phyloP scores from a whole-genome alignment of 805 yeast species.

The Maudiozyma barnettii region DNA sequence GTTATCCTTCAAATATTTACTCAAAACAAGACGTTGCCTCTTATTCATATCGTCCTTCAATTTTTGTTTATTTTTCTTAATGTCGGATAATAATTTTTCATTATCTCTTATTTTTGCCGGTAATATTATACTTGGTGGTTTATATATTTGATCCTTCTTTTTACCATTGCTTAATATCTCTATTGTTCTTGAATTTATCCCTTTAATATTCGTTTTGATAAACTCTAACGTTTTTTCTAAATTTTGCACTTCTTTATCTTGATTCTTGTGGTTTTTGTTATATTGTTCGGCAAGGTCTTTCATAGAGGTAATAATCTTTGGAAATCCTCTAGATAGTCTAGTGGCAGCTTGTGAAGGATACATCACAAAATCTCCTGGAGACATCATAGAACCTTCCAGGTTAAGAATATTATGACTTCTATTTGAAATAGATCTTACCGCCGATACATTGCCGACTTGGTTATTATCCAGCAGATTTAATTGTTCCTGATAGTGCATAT shows the following conservation, averaged over 20 bases:
- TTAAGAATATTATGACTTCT: conserved; percentile 42
- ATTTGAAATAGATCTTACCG: conserved; percentile 10
- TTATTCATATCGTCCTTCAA: conserved; percentile 23
- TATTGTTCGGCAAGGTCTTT: conserved; percentile 43
- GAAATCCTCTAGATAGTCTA: conserved; percentile 21
- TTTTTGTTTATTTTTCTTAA: conserved; percentile 15
- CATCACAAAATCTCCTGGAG: conserved; percentile 17
- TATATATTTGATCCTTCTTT: conserved; percentile 41
- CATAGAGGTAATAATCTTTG: conserved; percentile 20
- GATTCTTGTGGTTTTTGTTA: conserved; percentile 40
- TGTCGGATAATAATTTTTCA: conserved; percentile 6
- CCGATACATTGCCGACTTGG: neutral
- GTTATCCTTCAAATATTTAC: conserved; percentile 8
- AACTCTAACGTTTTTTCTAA: conserved; percentile 19
- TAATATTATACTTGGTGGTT: conserved; percentile 34
- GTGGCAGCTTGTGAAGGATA: conserved; percentile 29
- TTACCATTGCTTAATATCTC: conserved; percentile 55
- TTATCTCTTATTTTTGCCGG: conserved; percentile 8
- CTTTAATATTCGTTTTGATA: conserved; percentile 16
- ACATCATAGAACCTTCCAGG: conserved; percentile 21
- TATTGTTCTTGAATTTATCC: conserved; percentile 18
- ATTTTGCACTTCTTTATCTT: conserved; percentile 33
- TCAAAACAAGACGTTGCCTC: conserved; percentile 21
- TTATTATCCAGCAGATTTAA: conserved; percentile 1
- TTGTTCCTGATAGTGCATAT: conserved; percentile 30